Evolutionary conservation across 1,284 basidiomycete species (phyloP), one percentile per base, ranked within the genome.

Genomic region (Amylostereum chailletii): DNA sequence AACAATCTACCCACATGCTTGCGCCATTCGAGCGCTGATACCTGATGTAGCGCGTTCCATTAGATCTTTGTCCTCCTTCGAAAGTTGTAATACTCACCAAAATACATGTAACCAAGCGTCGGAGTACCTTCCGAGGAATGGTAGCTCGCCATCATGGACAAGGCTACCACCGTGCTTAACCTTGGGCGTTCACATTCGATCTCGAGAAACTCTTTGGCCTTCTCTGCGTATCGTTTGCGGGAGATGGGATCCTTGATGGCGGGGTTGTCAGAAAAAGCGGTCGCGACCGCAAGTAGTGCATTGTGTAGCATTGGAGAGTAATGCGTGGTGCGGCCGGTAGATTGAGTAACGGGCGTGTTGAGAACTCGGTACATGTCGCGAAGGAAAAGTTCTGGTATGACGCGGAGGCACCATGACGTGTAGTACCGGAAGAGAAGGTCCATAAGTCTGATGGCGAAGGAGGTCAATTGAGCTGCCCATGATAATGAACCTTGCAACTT

Each of bases 281-380:
- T 66, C 1, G 76, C 81, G 30, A 87, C 64, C 1, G 83, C 70
- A 5, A 88, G 65, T 0, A 84, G 65, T 2, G 79, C 71, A 57
- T 86, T 86, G 64, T 88, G 85, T 2, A 86, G 68, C 70, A 86
- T 79, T 0, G 83, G 81, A 1, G 80, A 82, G 64, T 86, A 87
- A 55, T 81, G 76, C 0, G 79, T 70, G 0, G 76, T 74, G 47
- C 74, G 72, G 0, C 71, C 67, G 5, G 69, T 65, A 0, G 68
- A 56, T 6, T 77, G 66, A 0, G 71, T 66, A 0, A 68, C 69
- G 2, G 79, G 76, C 34, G 65, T 58, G 44, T 61, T 68, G 57
- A 86, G 65, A 51, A 72, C 63, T 51, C 74, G 60, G 59, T 74
- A 67, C 77, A 83, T 80, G 57, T 83, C 81, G 30, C 74, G 68